Conservation (phyloP, 2,329 filamentous ascomycete genomes). For the Calonectria multiphialidica region DNA sequence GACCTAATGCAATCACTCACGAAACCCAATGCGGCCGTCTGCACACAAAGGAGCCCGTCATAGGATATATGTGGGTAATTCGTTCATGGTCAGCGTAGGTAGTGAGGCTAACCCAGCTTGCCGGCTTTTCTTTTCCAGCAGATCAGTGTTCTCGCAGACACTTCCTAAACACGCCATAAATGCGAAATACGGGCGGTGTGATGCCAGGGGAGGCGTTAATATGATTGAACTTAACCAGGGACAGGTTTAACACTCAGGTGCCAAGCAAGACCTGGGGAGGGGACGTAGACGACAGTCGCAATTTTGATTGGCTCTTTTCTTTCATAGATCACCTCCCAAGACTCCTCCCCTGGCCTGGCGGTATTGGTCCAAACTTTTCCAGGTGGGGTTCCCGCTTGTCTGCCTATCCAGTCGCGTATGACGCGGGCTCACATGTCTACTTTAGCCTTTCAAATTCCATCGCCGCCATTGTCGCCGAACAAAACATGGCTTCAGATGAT, state of each 20-base stretch:
- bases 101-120: too few relatives aligned
- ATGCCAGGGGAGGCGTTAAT: neutral
- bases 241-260: neutral
- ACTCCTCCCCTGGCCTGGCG: neutral
- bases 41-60: neutral
- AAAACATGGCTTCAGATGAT: conserved; percentile 58
- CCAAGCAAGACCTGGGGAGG: too few relatives aligned
- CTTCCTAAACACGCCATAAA: too few relatives aligned
- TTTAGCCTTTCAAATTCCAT: neutral
- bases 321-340: neutral
- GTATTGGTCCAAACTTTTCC: neutral
- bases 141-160: too few relatives aligned
- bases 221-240: neutral
- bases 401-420: neutral
- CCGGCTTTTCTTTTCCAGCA: too few relatives aligned
- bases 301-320: conserved; percentile 37
- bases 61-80: neutral
- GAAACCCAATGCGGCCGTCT: neutral
- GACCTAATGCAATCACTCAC: neutral
- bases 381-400: neutral
- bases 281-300: neutral
- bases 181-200: neutral
- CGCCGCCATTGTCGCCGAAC: neutral
- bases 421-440: conserved; percentile 7
- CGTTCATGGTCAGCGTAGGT: neutral